phyloP scores from a whole-genome alignment of 2,329 filamentous ascomycete genomes.

The Didymella segeticola region DNA sequence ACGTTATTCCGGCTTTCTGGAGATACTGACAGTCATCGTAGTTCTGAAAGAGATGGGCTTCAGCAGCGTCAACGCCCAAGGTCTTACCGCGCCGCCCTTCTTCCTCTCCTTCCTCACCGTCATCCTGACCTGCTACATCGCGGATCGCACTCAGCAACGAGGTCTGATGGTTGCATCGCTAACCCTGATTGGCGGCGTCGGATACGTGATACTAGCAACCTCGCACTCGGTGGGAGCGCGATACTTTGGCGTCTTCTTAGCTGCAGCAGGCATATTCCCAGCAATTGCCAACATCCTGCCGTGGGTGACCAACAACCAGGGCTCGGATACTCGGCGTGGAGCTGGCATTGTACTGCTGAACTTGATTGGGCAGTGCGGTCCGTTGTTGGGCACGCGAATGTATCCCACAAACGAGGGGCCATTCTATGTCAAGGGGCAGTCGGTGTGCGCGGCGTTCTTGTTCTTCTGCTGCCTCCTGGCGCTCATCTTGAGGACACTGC shows the following conservation, averaged over 20 bases:
- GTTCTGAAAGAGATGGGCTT: slow-evolving; percentile 68
- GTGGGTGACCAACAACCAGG: slow-evolving; percentile 74
- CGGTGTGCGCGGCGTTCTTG: slow-evolving; percentile 48
- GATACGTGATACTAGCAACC: slow-evolving; percentile 70
- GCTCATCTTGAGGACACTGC: slow-evolving; percentile 37
- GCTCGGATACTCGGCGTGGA: slow-evolving; percentile 70
- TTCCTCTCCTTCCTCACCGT: slow-evolving; percentile 70
- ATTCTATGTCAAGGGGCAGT: slow-evolving; percentile 45
- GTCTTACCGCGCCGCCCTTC: slow-evolving; percentile 74
- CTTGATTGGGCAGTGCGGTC: slow-evolving; percentile 64
- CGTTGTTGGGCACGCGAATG: slow-evolving; percentile 45
- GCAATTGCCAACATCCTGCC: slow-evolving; percentile 74
- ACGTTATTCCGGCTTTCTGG: neutral
- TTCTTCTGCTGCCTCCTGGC: slow-evolving; percentile 45
- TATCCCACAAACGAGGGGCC: slow-evolving; percentile 43
- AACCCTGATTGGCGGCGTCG: slow-evolving; percentile 64
- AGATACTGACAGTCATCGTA: neutral
- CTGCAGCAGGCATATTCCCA: slow-evolving; percentile 69
- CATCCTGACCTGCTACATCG: slow-evolving; percentile 66
- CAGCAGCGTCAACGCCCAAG: slow-evolving; percentile 70
- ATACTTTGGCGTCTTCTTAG: slow-evolving; percentile 62
- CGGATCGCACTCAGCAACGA: slow-evolving; percentile 70
- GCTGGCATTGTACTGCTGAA: slow-evolving; percentile 71
- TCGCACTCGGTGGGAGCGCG: slow-evolving; percentile 57
- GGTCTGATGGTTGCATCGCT: slow-evolving; percentile 65